These are phyloP conservation scores for Suillus alpinus DNA, from an alignment of 768 basidiomycete species.

Conservation along the genomic window DNA sequence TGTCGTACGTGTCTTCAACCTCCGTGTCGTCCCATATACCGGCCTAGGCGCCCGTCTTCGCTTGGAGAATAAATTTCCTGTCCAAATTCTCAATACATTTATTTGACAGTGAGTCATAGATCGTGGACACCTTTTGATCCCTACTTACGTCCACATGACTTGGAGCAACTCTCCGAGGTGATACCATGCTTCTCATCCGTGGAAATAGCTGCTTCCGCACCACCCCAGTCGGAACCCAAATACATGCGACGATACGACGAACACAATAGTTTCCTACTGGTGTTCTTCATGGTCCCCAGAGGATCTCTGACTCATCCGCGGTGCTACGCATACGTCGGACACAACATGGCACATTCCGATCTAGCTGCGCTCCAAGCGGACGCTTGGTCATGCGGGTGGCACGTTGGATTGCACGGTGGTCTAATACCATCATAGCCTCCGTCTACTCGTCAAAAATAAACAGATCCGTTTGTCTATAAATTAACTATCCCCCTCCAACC, in stretches of 20 bases:
- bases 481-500: neutral
- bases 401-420: neutral
- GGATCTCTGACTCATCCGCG: neutral
- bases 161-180: slow-evolving; percentile 9
- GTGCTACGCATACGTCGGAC: neutral
- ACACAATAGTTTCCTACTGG: too few relatives aligned
- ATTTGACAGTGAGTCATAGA: neutral
- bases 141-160: slow-evolving; percentile 8
- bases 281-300: neutral
- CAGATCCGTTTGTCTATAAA: neutral
- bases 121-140: neutral
- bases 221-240: neutral
- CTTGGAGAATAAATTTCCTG: neutral
- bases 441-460: neutral
- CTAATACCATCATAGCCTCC: neutral
- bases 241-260: neutral
- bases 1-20: neutral
- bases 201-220: slow-evolving; percentile 22
- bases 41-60: neutral
- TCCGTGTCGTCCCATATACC: too few relatives aligned
- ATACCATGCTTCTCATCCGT: slow-evolving; percentile 19
- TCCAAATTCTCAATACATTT: neutral
- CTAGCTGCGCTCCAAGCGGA: slow-evolving; percentile 21
- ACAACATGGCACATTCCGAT: neutral
- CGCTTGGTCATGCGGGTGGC: slow-evolving; percentile 2